Evolutionary conservation across 371 early-diverging fungal species (phyloP).

Genomic region (Entomophthora muscae): DNA sequence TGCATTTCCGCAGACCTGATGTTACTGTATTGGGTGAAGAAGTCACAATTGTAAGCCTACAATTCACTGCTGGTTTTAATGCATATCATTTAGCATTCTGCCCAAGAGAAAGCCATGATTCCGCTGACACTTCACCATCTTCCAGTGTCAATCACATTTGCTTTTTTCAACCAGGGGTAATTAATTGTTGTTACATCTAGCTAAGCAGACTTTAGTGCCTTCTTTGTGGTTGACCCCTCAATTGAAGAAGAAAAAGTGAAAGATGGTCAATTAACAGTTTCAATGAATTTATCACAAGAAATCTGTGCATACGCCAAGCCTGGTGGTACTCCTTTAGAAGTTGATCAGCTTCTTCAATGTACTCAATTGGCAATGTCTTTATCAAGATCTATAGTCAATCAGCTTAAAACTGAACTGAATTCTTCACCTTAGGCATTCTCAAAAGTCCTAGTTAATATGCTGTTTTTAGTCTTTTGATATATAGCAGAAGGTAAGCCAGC

Average conservation of each 20-base stretch:
- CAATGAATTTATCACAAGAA: slow-evolving; percentile 80
- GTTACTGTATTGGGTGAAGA: slow-evolving; percentile 79
- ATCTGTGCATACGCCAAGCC: slow-evolving; percentile 78
- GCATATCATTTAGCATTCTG: slow-evolving; percentile 39
- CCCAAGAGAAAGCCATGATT: slow-evolving; percentile 74
- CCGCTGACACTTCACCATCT: slow-evolving; percentile 87
- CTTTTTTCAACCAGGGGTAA: slow-evolving; percentile 71
- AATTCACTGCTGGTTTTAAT: not conserved
- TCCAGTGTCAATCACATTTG: slow-evolving; percentile 82
- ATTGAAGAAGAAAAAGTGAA: slow-evolving; percentile 65
- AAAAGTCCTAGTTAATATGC: too few species aligned
- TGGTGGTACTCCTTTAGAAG: slow-evolving; percentile 62
- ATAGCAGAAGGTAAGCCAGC: too few species aligned
- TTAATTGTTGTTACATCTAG: slow-evolving; percentile 7
- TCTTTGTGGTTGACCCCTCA: slow-evolving; percentile 66
- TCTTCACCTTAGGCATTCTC: too few species aligned
- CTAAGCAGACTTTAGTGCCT: not conserved
- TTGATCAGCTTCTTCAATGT: too few species aligned
- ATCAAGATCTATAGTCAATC: too few species aligned
- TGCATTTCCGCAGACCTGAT: slow-evolving; percentile 85
- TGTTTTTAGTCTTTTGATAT: too few species aligned
- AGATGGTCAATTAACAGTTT: slow-evolving; percentile 67
- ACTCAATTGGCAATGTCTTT: too few species aligned
- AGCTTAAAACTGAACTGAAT: too few species aligned
- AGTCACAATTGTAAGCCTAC: slow-evolving; percentile 58